A percentile compares a stretch with the other conserved stretches of the same genome.
Conservation (phyloP, 768 basidiomycete species). For the Rickenella mellea region DNA sequence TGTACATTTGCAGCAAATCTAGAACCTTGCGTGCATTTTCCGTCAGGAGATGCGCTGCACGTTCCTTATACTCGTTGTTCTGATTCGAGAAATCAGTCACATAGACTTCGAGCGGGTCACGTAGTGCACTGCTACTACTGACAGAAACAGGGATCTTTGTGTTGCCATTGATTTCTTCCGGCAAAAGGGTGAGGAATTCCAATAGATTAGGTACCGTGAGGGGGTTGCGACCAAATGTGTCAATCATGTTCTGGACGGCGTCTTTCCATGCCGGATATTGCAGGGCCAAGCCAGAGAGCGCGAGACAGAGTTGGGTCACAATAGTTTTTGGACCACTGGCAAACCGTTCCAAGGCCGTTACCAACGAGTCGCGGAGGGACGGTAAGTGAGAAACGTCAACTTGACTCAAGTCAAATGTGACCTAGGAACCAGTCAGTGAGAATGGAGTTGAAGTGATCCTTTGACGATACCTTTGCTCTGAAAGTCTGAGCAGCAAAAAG, state of each 20-base stretch:
- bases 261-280: conserved; percentile 84
- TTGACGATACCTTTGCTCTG: conserved; percentile 69
- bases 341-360: conserved; percentile 66
- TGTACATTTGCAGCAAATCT: conserved; percentile 77
- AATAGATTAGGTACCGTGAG: conserved; percentile 74
- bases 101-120: neutral
- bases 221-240: conserved; percentile 77
- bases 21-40: conserved; percentile 64
- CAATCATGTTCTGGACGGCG: conserved; percentile 73
- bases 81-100: conserved; percentile 16
- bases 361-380: conserved; percentile 79
- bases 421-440: conserved; percentile 36
- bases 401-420: conserved; percentile 91
- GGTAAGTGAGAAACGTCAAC: conserved; percentile 64
- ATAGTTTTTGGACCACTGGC: conserved; percentile 73
- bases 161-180: conserved; percentile 82
- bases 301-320: conserved; percentile 82
- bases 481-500: conserved; percentile 97
- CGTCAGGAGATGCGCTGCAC: conserved; percentile 53
- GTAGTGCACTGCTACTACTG: conserved; percentile 29
- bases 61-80: conserved; percentile 69
- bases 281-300: conserved; percentile 82
- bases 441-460: conserved; percentile 1
- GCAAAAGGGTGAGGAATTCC: conserved; percentile 83
- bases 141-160: conserved; percentile 84